Evolutionary conservation across 108 stramenopile species (phyloP).

Genomic region (Nitzschia inconspicua): DNA sequence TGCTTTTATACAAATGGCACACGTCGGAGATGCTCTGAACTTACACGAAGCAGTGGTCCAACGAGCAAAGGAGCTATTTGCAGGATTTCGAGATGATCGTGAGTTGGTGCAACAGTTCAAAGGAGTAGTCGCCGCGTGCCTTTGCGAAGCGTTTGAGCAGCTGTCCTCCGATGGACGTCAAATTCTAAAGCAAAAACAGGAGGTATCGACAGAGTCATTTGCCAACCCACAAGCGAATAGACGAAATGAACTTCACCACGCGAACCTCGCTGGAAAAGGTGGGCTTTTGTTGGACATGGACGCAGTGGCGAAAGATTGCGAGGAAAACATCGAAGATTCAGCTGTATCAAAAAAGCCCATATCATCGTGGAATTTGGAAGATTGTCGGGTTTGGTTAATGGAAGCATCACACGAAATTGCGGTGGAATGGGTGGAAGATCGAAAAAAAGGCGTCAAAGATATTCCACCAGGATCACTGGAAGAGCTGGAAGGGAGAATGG

Average conservation of each 20-base stretch:
- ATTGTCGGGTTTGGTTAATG: conserved; percentile 77
- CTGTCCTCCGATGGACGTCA: conserved; percentile 57
- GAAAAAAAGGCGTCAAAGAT: conserved; percentile 35
- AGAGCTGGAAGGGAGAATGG: conserved; percentile 77
- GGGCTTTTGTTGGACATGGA: conserved; percentile 67
- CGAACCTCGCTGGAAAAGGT: conserved; percentile 78
- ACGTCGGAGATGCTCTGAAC: conserved; percentile 77
- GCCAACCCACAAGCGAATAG: conserved; percentile 54
- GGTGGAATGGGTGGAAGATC: conserved; percentile 70
- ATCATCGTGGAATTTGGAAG: conserved; percentile 75
- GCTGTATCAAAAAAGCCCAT: conserved; percentile 46
- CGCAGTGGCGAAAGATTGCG: conserved; percentile 18
- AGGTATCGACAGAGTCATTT: conserved; percentile 24
- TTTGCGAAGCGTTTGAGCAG: conserved; percentile 84
- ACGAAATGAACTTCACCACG: conserved; percentile 75
- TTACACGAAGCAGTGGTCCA: conserved; percentile 84
- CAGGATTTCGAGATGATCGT: conserved; percentile 89
- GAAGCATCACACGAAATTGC: conserved; percentile 78
- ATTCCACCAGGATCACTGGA: conserved; percentile 67
- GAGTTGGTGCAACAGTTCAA: conserved; percentile 73
- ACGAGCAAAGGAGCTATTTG: conserved; percentile 84
- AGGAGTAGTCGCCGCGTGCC: conserved; percentile 75
- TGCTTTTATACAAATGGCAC: conserved; percentile 71
- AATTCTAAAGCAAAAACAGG: conserved; percentile 61
- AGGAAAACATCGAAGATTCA: conserved; percentile 10